Evolutionary conservation across 768 basidiomycete species (phyloP).

Genomic region (Rubroboletus pulcherrimus): DNA sequence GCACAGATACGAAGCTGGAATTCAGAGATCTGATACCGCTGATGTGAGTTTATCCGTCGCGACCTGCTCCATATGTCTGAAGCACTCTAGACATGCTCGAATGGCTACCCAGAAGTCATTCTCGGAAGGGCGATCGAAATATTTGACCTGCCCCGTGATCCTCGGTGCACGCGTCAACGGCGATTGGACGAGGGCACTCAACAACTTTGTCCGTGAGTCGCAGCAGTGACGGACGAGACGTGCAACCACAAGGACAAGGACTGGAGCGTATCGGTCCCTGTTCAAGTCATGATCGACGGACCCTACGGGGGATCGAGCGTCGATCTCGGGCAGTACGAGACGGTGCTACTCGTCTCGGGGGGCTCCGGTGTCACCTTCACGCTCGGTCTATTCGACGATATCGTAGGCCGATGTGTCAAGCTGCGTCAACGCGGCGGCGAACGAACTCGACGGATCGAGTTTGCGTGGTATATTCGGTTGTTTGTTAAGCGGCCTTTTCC

Average conservation of each 20-base stretch:
- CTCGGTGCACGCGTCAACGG: slow-evolving; percentile 65
- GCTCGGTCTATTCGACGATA: slow-evolving; percentile 77
- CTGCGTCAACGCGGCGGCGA: slow-evolving; percentile 45
- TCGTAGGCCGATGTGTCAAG: slow-evolving; percentile 61
- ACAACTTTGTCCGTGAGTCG: slow-evolving; percentile 43
- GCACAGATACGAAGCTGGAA: slow-evolving; percentile 33
- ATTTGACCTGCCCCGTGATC: slow-evolving; percentile 64
- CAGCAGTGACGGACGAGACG: slow-evolving; percentile 20
- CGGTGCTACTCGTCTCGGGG: slow-evolving; percentile 71
- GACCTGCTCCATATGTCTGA: neutral
- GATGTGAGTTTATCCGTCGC: slow-evolving; percentile 20
- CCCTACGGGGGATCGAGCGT: slow-evolving; percentile 81
- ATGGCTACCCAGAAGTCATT: slow-evolving; percentile 61
- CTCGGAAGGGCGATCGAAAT: slow-evolving; percentile 71
- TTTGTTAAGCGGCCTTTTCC: slow-evolving; percentile 48
- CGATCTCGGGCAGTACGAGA: slow-evolving; percentile 68
- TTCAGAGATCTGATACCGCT: slow-evolving; percentile 36
- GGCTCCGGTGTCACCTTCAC: slow-evolving; percentile 85
- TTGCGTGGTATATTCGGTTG: slow-evolving; percentile 77
- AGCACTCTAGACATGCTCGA: slow-evolving; percentile 51
- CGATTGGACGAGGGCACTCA: slow-evolving; percentile 71
- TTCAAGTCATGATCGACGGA: slow-evolving; percentile 80
- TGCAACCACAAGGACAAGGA: slow-evolving; percentile 1
- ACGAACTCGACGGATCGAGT: slow-evolving; percentile 63
- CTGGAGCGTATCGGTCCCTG: slow-evolving; percentile 25